Evolutionary conservation across 1,139 yeast species (phyloP), one percentile per base, ranked within the genome.

Genomic region (Yamadazyma sp.): DNA sequence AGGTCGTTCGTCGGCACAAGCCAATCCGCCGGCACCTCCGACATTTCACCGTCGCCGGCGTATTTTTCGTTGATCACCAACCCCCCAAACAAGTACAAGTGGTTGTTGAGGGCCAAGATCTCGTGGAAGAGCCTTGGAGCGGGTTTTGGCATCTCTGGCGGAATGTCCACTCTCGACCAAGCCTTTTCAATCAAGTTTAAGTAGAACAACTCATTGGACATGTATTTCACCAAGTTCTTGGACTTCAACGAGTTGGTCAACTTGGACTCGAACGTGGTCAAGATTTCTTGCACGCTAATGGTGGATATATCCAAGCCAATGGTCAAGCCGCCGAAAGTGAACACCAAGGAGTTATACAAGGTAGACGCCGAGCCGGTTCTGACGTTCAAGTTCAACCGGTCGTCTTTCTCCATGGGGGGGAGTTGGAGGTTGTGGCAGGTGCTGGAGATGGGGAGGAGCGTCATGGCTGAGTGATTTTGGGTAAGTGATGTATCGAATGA

Each of bases 281-380:
- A 32, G 42, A 63, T 47, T 34, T 64, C 73, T 0, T 53, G 55
- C 24, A 70, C 57, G 20, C 75, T 61, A 13, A 66, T 53, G 6
- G 63, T 55, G n/a, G 41, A 48, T 18, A 82, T 53, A 32, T 75
- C 78, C 18, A 82, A 52, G 1, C 83, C 85, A 16, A 78, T 60
- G 1, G 80, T 74, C n/a, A 80, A 57, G 0, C 92, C 92, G n/a
- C 89, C 90, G 52, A 70, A 77, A 0, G 78, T 78, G 35, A 79
- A 72, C 2, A 84, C 68, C 38, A 79, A 64, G 12, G 89, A 82
- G 47, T 80, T 74, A 36, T 72, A 68, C 12, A 80, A 64, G 2
- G 76, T 64, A 3, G 81, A 62, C 1, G 87, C 78, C 1, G 86
- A 76, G 10, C 92, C 92, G 1, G 87, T 80, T 43, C 90, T 67